Evolutionary conservation across 2,329 filamentous ascomycete species (phyloP), one percentile per base, ranked within the genome.

Genomic region (Myriangium duriaei): DNA sequence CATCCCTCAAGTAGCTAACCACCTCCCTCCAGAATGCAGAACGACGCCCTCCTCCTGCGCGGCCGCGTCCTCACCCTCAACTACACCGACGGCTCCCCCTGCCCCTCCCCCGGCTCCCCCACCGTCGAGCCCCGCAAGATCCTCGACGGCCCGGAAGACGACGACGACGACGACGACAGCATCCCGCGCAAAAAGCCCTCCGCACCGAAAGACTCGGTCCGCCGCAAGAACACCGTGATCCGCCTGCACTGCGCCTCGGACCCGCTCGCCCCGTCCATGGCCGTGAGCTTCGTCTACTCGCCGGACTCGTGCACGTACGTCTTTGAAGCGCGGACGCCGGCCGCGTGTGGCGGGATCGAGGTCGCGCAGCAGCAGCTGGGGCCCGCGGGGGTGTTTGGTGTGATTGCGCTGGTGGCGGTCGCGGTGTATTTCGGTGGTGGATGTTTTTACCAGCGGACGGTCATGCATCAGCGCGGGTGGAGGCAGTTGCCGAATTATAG

Each of bases 391-490:
- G 71, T 98, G 10, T 98, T 98, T 55, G 81, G 82, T 43, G 80
- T 96, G 46, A 96, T 98, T 44, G 64, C 63, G n/a, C 52, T 74
- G 29, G 77, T 80, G 37, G 82, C 87, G 7, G 70, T 95, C 26
- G 63, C 88, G 7, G 91, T 91, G 14, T 98, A 98, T 60, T 67
- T 94, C 39, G 72, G 92, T 26, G 91, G 91, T 49, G 91, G 91
- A 52, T 81, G 93, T 50, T 86, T 94, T 45, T 98, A 96, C 66
- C 88, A 95, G 60, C 76, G 91, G 42, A 92, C 85, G 19, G 87
- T 98, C 41, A 80, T 87, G 61, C 84, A 98, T 57, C 86, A 93
- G 50, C 73, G 91, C 45, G 91, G 91, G 33, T 96, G 88, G 91
- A 76, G 83, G 49, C 91, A 98, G 59, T 65, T 95, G 49, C 91